A percentile compares a stretch with the other conserved stretches of the same genome.
Evolutionary conservation across 805 yeast genomes (phyloP).

Genomic region (Kregervanrija delftensis): DNA sequence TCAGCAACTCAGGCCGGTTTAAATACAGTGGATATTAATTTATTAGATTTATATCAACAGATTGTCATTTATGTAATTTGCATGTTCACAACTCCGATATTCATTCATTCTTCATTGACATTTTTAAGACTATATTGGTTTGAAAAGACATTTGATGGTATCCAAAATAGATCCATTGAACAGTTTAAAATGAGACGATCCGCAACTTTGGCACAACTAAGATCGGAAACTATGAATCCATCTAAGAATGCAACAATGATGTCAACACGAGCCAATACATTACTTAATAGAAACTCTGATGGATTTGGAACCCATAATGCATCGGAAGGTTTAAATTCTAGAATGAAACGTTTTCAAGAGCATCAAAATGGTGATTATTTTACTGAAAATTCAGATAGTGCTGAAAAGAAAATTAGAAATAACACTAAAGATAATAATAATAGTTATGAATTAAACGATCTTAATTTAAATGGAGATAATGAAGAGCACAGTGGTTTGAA

Average conservation of each 20-base stretch:
- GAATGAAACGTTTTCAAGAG: conserved; percentile 15
- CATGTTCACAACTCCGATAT: conserved; percentile 76
- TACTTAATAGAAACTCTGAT: conserved; percentile 2
- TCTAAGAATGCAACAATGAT: conserved; percentile 8
- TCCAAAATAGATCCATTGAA: conserved; percentile 67
- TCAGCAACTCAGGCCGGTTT: conserved; percentile 89
- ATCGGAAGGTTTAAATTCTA: conserved; percentile 22
- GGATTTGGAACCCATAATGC: conserved; percentile 25
- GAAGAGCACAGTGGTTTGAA: conserved; percentile 5
- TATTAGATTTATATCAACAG: conserved; percentile 70
- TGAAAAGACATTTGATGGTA: conserved; percentile 78
- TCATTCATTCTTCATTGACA: conserved; percentile 73
- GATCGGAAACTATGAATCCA: conserved; percentile 24
- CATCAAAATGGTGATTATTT: neutral
- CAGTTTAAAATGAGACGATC: conserved; percentile 80
- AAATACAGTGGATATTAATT: conserved; percentile 68
- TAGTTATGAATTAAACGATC: neutral
- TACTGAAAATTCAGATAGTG: neutral
- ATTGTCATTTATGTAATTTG: conserved; percentile 57
- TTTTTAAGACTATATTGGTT: conserved; percentile 83
- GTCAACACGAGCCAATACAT: conserved; percentile 1
- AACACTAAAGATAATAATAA: neutral
- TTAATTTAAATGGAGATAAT: conserved; percentile 2
- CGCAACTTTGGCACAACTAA: conserved; percentile 54
- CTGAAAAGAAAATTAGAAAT: neutral